Conservation (phyloP, 345 rosid species). For the Populus nigra region DNA sequence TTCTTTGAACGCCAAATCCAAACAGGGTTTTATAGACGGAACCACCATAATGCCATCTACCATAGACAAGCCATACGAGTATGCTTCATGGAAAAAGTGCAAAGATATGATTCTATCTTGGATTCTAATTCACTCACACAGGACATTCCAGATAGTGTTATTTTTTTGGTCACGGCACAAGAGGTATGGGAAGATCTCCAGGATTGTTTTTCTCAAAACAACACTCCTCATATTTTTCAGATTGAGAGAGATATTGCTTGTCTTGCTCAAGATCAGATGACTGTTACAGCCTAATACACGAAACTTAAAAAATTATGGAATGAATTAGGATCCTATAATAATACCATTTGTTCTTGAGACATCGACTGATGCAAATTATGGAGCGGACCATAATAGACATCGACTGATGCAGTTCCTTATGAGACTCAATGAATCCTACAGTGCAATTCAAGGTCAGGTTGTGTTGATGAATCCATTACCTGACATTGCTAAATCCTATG, state of each 20-base stretch:
- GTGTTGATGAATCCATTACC: slow-evolving; percentile 1
- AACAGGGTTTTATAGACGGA: neutral
- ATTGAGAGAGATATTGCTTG: too few relatives aligned
- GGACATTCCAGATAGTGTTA: neutral
- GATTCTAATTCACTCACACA: neutral
- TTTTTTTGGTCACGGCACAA: neutral
- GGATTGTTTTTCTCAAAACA: too few relatives aligned
- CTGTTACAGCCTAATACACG: too few relatives aligned
- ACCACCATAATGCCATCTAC: neutral
- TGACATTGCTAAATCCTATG: neutral
- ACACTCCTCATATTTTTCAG: too few relatives aligned
- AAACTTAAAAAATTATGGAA: too few relatives aligned
- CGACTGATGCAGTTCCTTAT: too few relatives aligned
- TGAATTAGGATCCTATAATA: too few relatives aligned
- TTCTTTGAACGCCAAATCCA: slow-evolving; percentile 2
- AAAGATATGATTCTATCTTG: slow-evolving; percentile 3
- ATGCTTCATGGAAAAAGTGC: neutral
- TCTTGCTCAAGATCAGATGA: too few relatives aligned
- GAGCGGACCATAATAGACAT: too few relatives aligned
- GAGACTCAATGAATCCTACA: too few relatives aligned
- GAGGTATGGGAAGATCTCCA: neutral
- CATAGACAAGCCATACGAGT: neutral
- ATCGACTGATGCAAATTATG: too few relatives aligned
- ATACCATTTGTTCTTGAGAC: too few relatives aligned
- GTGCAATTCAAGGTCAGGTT: neutral